These are phyloP conservation scores for Saccharomycopsis synnaedendra DNA, from an alignment of 805 yeast species.

Conservation along the genomic window DNA sequence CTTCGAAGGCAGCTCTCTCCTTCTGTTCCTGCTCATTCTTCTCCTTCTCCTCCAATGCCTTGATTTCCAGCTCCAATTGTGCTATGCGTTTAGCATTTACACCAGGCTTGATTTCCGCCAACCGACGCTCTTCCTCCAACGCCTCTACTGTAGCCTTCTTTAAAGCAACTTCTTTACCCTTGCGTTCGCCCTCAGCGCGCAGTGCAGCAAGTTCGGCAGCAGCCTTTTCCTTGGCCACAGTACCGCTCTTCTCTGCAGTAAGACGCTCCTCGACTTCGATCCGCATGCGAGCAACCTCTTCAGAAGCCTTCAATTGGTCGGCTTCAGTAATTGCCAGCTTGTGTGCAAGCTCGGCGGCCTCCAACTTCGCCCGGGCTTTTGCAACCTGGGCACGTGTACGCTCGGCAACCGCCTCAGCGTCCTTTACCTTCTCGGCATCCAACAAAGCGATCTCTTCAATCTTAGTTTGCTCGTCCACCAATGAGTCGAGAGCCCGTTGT, in stretches of 20 bases:
- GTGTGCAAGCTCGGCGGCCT: conserved; percentile 6
- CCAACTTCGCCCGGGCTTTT: conserved; percentile 6
- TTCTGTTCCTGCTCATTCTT: conserved; percentile 2
- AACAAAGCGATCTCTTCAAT: conserved; percentile 6
- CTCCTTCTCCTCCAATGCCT: conserved; percentile 8
- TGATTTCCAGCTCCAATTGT: conserved; percentile 12
- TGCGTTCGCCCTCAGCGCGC: conserved; percentile 4
- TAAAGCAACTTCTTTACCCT: conserved; percentile 11
- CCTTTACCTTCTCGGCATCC: conserved; percentile 5
- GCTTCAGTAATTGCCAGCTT: conserved; percentile 9
- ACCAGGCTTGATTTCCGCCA: conserved; percentile 1
- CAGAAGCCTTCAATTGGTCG: conserved; percentile 11
- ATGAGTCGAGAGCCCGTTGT: neutral
- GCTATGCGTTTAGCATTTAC: conserved; percentile 4
- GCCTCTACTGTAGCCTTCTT: conserved; percentile 12
- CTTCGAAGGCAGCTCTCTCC: conserved; percentile 6
- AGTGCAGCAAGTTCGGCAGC: conserved; percentile 4
- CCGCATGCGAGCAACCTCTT: conserved; percentile 10
- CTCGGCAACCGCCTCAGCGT: conserved; percentile 8
- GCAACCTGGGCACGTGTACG: conserved; percentile 9
- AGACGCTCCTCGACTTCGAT: conserved; percentile 11
- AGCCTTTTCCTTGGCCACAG: conserved; percentile 8
- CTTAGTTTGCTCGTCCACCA: conserved; percentile 7
- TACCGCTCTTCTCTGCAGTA: conserved; percentile 9
- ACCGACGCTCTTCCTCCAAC: conserved; percentile 11